These are phyloP conservation scores for Ilyonectria robusta DNA, from an alignment of 2,329 filamentous ascomycete genomes.

Conservation along the genomic window DNA sequence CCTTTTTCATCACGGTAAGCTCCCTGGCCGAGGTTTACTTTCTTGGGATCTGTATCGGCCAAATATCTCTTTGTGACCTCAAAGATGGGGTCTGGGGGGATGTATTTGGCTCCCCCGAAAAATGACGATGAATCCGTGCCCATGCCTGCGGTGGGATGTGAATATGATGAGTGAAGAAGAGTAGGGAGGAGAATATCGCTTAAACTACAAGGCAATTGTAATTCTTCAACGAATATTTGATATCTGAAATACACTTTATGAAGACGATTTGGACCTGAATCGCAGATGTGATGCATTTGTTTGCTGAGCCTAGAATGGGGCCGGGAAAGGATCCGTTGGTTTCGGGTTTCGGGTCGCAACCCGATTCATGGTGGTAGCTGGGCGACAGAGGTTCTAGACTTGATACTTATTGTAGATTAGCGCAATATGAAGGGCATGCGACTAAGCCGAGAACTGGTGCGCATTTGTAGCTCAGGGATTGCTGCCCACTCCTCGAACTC, in stretches of 20 bases:
- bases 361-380: background rate
- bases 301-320: too few relatives aligned
- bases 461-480: too few relatives aligned
- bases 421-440: background rate
- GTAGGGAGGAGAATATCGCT: background rate
- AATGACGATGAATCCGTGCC: conserved; percentile 7
- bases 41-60: conserved; percentile 49
- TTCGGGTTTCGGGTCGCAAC: background rate
- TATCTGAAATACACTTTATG: too few relatives aligned
- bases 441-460: background rate
- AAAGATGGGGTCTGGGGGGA: conserved; percentile 53
- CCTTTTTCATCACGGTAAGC: conserved; percentile 57
- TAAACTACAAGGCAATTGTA: background rate
- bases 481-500: background rate
- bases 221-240: background rate
- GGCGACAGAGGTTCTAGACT: too few relatives aligned
- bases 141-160: conserved; percentile 19
- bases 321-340: background rate
- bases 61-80: conserved; percentile 52
- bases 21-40: conserved; percentile 57
- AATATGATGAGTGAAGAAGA: background rate
- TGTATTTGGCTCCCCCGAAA: conserved; percentile 44
- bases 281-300: too few relatives aligned
- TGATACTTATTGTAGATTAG: background rate
- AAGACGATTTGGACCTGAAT: too few relatives aligned